Conservation (phyloP, 345 rosid genomes). For the Citrus glauca region DNA sequence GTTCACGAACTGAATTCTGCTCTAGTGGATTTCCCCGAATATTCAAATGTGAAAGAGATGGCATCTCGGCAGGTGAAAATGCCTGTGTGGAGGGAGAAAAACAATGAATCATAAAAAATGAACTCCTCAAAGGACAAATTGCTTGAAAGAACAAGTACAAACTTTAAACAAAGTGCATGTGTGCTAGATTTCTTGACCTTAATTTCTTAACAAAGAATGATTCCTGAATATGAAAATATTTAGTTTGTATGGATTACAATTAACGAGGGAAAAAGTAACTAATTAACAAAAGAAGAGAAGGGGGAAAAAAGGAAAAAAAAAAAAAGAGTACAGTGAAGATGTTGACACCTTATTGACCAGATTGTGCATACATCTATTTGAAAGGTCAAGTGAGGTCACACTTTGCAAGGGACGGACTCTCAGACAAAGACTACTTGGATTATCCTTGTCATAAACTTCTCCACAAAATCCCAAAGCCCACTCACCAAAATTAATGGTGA, state of each 20-base stretch:
- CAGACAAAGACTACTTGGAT: slow-evolving; percentile 42
- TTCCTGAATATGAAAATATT: not conserved
- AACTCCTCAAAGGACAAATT: not conserved
- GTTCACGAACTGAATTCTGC: slow-evolving; percentile 48
- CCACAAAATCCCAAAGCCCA: slow-evolving; percentile 95
- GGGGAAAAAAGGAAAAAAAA: not conserved
- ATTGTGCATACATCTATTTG: slow-evolving; percentile 59
- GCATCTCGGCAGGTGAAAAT: slow-evolving; percentile 61
- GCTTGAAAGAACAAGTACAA: not conserved
- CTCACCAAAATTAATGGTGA: slow-evolving; percentile 58
- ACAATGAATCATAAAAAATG: slow-evolving; percentile 3
- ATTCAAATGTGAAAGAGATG: slow-evolving; percentile 60
- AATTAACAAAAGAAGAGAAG: not conserved
- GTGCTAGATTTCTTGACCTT: not conserved
- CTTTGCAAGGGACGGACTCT: slow-evolving; percentile 40
- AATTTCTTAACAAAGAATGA: not conserved
- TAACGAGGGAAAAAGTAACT: not conserved
- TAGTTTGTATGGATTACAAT: not conserved
- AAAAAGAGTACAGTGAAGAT: not conserved
- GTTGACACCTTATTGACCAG: slow-evolving; percentile 63
- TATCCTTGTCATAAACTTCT: slow-evolving; percentile 57
- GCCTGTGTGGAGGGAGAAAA: slow-evolving; percentile 38
- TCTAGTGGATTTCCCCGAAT: slow-evolving; percentile 67
- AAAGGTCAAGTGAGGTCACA: slow-evolving; percentile 75
- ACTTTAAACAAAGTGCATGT: not conserved